phyloP scores from a whole-genome alignment of 2,329 filamentous ascomycete genomes.

The Decorospora gaudefroyi region DNA sequence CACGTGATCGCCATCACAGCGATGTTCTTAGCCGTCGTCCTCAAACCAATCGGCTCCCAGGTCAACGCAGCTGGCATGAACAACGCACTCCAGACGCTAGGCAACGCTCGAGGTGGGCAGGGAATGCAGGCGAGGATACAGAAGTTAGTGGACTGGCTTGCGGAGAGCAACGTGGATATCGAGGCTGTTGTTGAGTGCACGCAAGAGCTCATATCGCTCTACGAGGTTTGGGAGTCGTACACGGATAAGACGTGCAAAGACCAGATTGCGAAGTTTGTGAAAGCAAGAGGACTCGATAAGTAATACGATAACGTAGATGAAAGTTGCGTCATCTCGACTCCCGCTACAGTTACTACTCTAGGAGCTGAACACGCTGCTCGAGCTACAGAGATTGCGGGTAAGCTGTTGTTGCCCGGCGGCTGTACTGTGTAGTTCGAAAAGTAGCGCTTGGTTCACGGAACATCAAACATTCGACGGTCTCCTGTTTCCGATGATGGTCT shows the following conservation, averaged over 20 bases:
- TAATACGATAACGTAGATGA: constrained; percentile 37
- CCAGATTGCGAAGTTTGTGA: constrained; percentile 64
- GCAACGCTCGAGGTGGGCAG: constrained; percentile 38
- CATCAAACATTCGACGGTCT: neutral
- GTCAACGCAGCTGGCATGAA: constrained; percentile 50
- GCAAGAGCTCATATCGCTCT: constrained; percentile 88
- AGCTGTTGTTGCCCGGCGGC: too few species aligned
- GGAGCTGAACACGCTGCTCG: too few species aligned
- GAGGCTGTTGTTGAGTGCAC: constrained; percentile 84
- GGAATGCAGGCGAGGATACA: constrained; percentile 60
- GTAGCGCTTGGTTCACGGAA: too few species aligned
- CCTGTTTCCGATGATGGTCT: constrained; percentile 4
- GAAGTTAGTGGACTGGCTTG: constrained; percentile 77
- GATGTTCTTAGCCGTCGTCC: constrained; percentile 80
- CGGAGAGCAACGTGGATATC: constrained; percentile 84
- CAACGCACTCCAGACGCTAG: constrained; percentile 45
- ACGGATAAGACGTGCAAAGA: constrained; percentile 68
- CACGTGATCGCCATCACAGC: constrained; percentile 86
- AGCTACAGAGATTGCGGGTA: too few species aligned
- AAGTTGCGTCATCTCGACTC: too few species aligned
- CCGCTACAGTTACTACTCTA: too few species aligned
- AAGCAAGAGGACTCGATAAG: constrained; percentile 62
- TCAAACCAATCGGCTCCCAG: constrained; percentile 66
- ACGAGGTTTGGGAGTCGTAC: constrained; percentile 73
- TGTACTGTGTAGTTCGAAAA: too few species aligned